Evolutionary conservation across 352 stramenopile species (phyloP).

Genomic region (Phytopythium boreale): DNA sequence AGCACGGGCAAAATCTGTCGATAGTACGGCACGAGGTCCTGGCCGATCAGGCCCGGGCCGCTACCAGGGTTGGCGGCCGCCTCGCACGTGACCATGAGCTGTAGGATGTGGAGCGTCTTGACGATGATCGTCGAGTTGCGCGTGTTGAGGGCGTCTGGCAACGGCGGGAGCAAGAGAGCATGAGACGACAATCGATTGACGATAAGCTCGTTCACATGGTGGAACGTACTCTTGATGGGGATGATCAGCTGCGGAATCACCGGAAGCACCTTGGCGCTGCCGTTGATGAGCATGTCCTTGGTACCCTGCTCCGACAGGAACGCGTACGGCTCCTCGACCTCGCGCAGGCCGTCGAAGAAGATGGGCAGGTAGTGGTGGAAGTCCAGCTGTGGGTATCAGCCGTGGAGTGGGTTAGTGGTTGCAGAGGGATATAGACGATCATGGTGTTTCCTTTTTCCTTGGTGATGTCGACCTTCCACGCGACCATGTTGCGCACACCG

Average conservation of each 20-base stretch:
- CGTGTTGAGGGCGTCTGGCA: slow-evolving; percentile 90
- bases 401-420: neutral
- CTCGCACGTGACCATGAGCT: slow-evolving; percentile 95
- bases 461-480: slow-evolving; percentile 96
- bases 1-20: slow-evolving; percentile 96
- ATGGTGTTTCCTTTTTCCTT: slow-evolving; percentile 45
- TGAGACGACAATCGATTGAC: neutral
- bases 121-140: slow-evolving; percentile 92
- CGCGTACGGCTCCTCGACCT: slow-evolving; percentile 95
- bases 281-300: slow-evolving; percentile 97
- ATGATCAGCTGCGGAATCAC: slow-evolving; percentile 98
- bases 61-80: slow-evolving; percentile 72
- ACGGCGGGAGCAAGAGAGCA: neutral
- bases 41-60: slow-evolving; percentile 88
- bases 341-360: slow-evolving; percentile 97
- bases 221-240: slow-evolving; percentile 92
- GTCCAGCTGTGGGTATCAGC: slow-evolving; percentile 75
- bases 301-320: slow-evolving; percentile 96
- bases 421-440: neutral
- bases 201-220: neutral
- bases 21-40: slow-evolving; percentile 97
- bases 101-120: slow-evolving; percentile 96
- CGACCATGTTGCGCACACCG: slow-evolving; percentile 94
- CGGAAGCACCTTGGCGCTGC: slow-evolving; percentile 93
- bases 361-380: slow-evolving; percentile 99